Percentiles rank a stretch among this genome's conserved stretches.
These are phyloP conservation scores for Pseudogymnoascus sp. DNA, from an alignment of 2,329 filamentous ascomycete genomes.

Conservation along the genomic window DNA sequence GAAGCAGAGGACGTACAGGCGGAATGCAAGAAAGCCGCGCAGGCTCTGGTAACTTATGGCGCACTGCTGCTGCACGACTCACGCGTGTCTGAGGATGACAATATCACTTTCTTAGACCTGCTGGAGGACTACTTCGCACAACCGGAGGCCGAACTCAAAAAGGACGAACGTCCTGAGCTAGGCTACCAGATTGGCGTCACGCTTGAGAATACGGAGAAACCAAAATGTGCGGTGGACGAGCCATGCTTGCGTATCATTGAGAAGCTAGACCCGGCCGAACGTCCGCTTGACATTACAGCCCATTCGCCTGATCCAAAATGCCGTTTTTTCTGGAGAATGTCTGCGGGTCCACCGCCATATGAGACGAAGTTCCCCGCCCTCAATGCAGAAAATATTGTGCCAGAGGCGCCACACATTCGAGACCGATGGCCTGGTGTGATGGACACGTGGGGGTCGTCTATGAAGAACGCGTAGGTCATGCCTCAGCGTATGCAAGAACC, in stretches of 20 bases:
- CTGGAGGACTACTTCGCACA: slow-evolving; percentile 61
- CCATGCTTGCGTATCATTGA: slow-evolving; percentile 51
- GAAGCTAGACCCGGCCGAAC: slow-evolving; percentile 46
- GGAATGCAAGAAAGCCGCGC: slow-evolving; percentile 48
- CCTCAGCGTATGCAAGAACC: slow-evolving; percentile 47
- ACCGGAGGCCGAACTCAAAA: slow-evolving; percentile 38
- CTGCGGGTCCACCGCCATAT: slow-evolving; percentile 44
- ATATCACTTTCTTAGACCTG: slow-evolving; percentile 51
- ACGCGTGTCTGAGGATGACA: slow-evolving; percentile 49
- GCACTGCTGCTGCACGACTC: slow-evolving; percentile 54
- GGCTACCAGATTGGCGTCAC: slow-evolving; percentile 57
- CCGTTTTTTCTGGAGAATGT: slow-evolving; percentile 57
- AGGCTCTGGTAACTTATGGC: slow-evolving; percentile 52
- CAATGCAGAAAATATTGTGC: slow-evolving; percentile 49
- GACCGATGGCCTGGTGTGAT: slow-evolving; percentile 22
- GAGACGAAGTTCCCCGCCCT: slow-evolving; percentile 48
- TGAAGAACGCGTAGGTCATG: slow-evolving; percentile 51
- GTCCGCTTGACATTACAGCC: slow-evolving; percentile 50
- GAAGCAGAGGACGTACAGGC: slow-evolving; percentile 39
- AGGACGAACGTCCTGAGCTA: slow-evolving; percentile 50
- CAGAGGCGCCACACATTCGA: slow-evolving; percentile 41
- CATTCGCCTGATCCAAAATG: slow-evolving; percentile 55
- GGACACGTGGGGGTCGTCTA: slow-evolving; percentile 39
- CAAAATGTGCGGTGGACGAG: slow-evolving; percentile 56
- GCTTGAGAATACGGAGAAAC: slow-evolving; percentile 56